A percentile compares a stretch with the other conserved stretches of the same genome.
Evolutionary conservation across 2,329 filamentous ascomycete species (phyloP).

Genomic region (Rosellinia necatrix): DNA sequence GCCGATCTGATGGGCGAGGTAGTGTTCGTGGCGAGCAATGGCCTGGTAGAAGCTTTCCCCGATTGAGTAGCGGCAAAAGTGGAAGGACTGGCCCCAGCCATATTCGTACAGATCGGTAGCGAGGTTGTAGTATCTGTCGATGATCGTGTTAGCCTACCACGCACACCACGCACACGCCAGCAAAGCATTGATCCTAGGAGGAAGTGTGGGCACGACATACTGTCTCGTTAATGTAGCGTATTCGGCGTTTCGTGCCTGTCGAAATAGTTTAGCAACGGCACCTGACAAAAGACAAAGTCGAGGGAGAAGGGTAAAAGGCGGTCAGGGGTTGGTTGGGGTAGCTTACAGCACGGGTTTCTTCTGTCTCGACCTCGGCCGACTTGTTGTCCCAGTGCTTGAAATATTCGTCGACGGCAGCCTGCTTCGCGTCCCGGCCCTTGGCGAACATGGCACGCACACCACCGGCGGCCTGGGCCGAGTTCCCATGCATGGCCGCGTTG

Average conservation of each 20-base stretch:
- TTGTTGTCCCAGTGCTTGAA: slow-evolving; percentile 98
- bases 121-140: slow-evolving; percentile 87
- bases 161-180: no score
- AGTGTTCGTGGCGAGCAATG: slow-evolving; percentile 96
- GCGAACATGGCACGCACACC: slow-evolving; percentile 82
- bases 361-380: slow-evolving; percentile 76
- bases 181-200: no score
- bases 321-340: background rate
- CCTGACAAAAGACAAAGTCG: no score
- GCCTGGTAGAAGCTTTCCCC: slow-evolving; percentile 89
- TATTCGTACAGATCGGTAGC: slow-evolving; percentile 97
- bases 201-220: slow-evolving; percentile 55
- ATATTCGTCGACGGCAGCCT: slow-evolving; percentile 85
- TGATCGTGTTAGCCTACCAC: background rate
- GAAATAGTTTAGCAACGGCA: slow-evolving; percentile 13
- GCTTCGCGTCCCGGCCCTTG: slow-evolving; percentile 77
- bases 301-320: no score
- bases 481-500: slow-evolving; percentile 84
- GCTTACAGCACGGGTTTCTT: slow-evolving; percentile 76
- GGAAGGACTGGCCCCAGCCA: slow-evolving; percentile 94
- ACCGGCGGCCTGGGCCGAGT: slow-evolving; percentile 69
- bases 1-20: slow-evolving; percentile 86
- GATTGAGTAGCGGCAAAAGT: slow-evolving; percentile 92
- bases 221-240: slow-evolving; percentile 94
- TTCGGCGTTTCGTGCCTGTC: slow-evolving; percentile 76